Conservation (phyloP, 345 rosid species). For the Odontarrhena argentea region DNA sequence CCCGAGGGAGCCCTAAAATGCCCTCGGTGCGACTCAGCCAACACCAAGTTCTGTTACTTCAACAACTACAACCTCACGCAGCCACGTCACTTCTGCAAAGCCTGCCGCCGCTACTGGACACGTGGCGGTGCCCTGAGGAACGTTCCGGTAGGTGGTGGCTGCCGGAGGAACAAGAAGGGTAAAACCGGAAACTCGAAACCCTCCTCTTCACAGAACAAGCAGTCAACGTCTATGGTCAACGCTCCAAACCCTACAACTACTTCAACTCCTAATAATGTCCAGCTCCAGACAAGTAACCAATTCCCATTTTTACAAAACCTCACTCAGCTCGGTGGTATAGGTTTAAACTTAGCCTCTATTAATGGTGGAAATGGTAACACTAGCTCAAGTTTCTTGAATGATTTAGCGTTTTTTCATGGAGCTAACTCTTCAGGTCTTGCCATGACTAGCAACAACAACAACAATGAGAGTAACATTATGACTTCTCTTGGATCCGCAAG, state of each 20-base stretch:
- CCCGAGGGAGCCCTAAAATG: conserved; percentile 40
- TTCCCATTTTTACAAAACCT: conserved; percentile 42
- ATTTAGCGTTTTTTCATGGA: conserved; percentile 37
- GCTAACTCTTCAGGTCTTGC: conserved; percentile 34
- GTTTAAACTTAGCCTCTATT: conserved; percentile 40
- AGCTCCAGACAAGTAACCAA: conserved; percentile 31
- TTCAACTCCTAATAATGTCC: conserved; percentile 7
- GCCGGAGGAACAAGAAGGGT: conserved; percentile 43
- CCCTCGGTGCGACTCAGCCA: conserved; percentile 45
- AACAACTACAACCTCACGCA: conserved; percentile 47
- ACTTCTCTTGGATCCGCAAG: conserved; percentile 37
- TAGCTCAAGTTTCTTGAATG: conserved; percentile 38
- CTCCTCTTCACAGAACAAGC: conserved; percentile 38
- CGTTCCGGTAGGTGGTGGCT: conserved; percentile 46
- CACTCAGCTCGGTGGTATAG: conserved; percentile 41
- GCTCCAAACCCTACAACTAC: conserved; percentile 26
- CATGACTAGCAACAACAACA: conserved; percentile 30
- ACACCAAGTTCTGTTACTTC: conserved; percentile 45
- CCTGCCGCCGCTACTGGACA: conserved; percentile 49
- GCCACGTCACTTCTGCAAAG: conserved; percentile 47
- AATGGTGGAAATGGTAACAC: conserved; percentile 32
- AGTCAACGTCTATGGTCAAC: conserved; percentile 39
- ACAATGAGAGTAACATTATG: conserved; percentile 33
- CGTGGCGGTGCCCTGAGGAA: conserved; percentile 45
- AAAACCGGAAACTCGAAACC: conserved; percentile 40